Evolutionary conservation across 371 early-diverging fungal species (phyloP).

Genomic region (Amoeboaphelidium protococcarum): DNA sequence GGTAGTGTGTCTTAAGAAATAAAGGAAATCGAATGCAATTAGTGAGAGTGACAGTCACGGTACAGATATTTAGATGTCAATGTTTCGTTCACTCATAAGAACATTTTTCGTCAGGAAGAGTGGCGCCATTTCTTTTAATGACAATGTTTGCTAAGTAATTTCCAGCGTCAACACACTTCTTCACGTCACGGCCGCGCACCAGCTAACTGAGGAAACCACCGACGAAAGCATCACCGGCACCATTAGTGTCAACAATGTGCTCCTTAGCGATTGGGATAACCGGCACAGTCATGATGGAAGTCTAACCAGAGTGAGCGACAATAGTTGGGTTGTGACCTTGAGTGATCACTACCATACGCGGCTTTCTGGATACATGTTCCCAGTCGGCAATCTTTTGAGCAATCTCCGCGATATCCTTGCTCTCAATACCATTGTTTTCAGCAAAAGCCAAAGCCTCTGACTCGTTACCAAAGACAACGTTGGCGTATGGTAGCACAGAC

Average conservation of each 20-base stretch:
- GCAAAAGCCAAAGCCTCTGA: conserved; percentile 69
- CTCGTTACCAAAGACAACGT: conserved; percentile 83
- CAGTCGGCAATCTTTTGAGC: conserved; percentile 50
- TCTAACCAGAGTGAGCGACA: conserved; percentile 30
- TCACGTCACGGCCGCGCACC: conserved; percentile 34
- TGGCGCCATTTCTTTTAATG: conserved; percentile 64
- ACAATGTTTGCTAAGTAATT: conserved; percentile 70
- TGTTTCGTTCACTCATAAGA: background rate
- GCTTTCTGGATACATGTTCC: conserved; percentile 35
- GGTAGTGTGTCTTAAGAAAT: no score
- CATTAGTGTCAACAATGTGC: conserved; percentile 84
- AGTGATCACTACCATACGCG: conserved; percentile 71
- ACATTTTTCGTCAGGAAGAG: conserved; percentile 5
- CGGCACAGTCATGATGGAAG: conserved; percentile 29
- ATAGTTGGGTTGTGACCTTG: conserved; percentile 56
- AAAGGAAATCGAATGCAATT: no score
- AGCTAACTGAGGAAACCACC: conserved; percentile 71
- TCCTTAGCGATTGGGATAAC: conserved; percentile 29
- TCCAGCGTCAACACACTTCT: conserved; percentile 49
- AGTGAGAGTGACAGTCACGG: no score
- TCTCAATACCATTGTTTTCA: conserved; percentile 20
- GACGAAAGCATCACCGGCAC: conserved; percentile 59
- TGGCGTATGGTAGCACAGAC: conserved; percentile 47
- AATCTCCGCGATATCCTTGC: conserved; percentile 34
- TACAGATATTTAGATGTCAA: no score